Evolutionary conservation across 129 eudicot genomes (phyloP).

Genomic region (Flaveria sonorensis): DNA sequence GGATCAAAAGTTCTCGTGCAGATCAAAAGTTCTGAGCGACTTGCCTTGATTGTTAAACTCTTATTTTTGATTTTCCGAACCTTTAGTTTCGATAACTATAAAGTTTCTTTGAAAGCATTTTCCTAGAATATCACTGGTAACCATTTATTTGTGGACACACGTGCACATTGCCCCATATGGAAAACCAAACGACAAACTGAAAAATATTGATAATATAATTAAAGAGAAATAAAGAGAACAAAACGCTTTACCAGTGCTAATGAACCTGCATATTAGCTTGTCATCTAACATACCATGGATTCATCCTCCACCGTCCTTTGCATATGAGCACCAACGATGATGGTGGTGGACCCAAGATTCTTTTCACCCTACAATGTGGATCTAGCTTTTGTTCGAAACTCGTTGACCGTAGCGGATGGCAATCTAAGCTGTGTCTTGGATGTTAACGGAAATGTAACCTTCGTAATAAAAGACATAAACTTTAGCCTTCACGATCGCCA

Average conservation of each 20-base stretch:
- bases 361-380: constrained; percentile 35
- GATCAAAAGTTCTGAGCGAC: no score
- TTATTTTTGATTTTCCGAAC: no score
- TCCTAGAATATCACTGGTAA: no score
- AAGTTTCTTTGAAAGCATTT: no score
- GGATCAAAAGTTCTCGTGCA: no score
- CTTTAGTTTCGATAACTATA: no score
- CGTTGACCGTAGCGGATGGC: constrained; percentile 35
- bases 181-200: no score
- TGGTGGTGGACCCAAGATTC: constrained; percentile 40
- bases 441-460: constrained; percentile 33
- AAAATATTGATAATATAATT: no score
- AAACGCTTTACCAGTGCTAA: constrained; percentile 20
- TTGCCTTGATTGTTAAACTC: no score
- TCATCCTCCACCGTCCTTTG: constrained; percentile 30
- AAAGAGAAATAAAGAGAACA: constrained; percentile 10
- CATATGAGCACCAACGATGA: constrained; percentile 26
- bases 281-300: not conserved
- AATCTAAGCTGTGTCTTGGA: constrained; percentile 37
- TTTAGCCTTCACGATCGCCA: constrained; percentile 42
- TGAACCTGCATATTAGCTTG: constrained; percentile 16
- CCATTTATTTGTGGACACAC: no score
- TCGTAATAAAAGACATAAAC: constrained; percentile 33
- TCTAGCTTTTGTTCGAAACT: constrained; percentile 33
- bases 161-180: no score